Conservation (phyloP, 2,329 filamentous ascomycete species). For the Botrytis medusae region DNA sequence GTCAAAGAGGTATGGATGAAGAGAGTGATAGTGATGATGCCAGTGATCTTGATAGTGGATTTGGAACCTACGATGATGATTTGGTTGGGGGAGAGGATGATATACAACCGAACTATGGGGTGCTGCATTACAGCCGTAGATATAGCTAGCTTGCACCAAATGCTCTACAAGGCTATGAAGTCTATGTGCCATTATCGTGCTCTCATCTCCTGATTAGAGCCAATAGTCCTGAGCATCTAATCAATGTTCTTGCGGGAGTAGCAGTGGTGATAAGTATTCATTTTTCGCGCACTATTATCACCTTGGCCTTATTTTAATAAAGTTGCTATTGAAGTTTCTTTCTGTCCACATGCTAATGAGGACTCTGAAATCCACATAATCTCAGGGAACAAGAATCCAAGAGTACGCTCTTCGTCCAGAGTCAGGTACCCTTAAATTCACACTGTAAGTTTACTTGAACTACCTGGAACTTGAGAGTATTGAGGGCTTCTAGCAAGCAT, state of each 20-base stretch:
- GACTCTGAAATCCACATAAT: neutral
- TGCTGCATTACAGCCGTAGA: neutral
- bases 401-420: neutral
- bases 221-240: neutral
- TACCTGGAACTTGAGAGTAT: neutral
- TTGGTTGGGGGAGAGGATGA: neutral
- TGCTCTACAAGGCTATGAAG: neutral
- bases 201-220: neutral
- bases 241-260: neutral
- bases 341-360: neutral
- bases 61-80: conserved; percentile 6
- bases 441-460: neutral
- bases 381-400: neutral
- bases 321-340: neutral
- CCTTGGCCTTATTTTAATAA: neutral
- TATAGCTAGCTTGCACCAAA: neutral
- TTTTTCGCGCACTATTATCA: neutral
- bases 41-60: conserved; percentile 8
- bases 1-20: neutral
- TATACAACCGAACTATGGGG: neutral
- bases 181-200: neutral
- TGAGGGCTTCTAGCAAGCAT: neutral
- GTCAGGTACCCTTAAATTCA: neutral
- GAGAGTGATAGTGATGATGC: conserved; percentile 5
- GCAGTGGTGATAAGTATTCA: neutral